Conservation (phyloP, 495 filamentous ascomycete species). For the Penicillium robsamsonii region DNA sequence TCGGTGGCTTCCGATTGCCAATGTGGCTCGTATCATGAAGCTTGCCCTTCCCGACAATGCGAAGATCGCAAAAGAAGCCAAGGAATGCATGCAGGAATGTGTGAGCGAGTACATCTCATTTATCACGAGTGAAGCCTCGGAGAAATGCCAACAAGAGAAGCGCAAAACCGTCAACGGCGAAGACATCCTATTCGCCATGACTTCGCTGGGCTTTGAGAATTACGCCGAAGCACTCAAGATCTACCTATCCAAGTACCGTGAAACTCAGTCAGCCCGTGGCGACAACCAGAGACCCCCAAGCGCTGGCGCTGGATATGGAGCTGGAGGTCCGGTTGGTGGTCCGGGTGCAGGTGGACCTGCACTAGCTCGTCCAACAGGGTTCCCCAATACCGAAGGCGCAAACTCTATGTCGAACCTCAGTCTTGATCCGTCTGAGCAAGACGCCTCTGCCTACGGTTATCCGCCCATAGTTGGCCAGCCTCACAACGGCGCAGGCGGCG, state of each 20-base stretch:
- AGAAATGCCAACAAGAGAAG: constrained; percentile 99
- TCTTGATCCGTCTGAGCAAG: constrained; percentile 59
- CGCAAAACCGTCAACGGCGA: constrained; percentile 98
- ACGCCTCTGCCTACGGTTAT: constrained; percentile 60
- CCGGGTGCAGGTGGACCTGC: constrained; percentile 30
- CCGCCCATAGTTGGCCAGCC: constrained; percentile 56
- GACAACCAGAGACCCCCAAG: constrained; percentile 71
- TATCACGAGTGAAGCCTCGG: constrained; percentile 98
- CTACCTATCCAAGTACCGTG: constrained; percentile 94
- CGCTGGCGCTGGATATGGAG: constrained; percentile 69
- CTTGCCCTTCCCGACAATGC: constrained; percentile 94
- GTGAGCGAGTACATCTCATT: constrained; percentile 99
- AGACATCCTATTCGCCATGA: constrained; percentile 98
- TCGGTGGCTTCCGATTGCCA: constrained; percentile 97
- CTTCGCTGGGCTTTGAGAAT: constrained; percentile 97
- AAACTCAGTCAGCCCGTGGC: constrained; percentile 77
- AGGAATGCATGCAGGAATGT: constrained; percentile 99
- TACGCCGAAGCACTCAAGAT: constrained; percentile 98
- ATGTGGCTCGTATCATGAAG: constrained; percentile 97
- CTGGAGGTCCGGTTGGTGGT: constrained; percentile 48
- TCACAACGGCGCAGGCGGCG: constrained; percentile 67
- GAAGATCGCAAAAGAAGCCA: constrained; percentile 98
- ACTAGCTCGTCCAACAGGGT: constrained; percentile 48
- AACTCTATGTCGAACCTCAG: constrained; percentile 60
- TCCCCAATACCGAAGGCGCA: constrained; percentile 57